Base-by-base conservation (phyloP, 2,329 filamentous ascomycete genomes). In the Fusarium sp. region DNA sequence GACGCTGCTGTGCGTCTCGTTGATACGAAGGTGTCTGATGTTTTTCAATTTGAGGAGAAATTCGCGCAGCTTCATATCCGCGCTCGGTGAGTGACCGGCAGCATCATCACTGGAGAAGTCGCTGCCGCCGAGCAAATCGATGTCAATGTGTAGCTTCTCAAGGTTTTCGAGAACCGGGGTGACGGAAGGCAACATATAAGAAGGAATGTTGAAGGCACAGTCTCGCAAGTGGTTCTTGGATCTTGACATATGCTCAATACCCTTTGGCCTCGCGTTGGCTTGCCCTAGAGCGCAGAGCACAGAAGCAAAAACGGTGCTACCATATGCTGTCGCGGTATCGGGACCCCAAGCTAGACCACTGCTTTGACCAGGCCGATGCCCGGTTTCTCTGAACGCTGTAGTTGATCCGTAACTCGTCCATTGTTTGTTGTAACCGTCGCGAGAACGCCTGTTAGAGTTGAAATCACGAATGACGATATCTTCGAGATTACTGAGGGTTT, bases 381-480 rank as follows among this genome's bases (percentile, higher is more conserved):
- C 78, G 0, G 81, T 83, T 52, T 83, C 76, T 18, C 62, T 55
- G 13, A 68, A 38, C 12, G 82, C 78, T 0, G 83, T 85, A 1
- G 74, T 74, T 20, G 80, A 77, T 4, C 88, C 87, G 69, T 89
- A 90, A 74, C 87, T 88, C 10, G 76, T 79, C 89, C 89, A 91
- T 2, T 71, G 58, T 0, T 69, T 73, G 15, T 62, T 20, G 1
- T 32, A 48, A 3, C 80, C 80, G 49, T 91, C 89, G 5, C 89
- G 84, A 15, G 73, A 74, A 8, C 88, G 85, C 12, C 76, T 82
- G 1, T 7, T 24, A 0, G 85, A 85, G 72, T 85, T 80, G 77
- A 87, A 90, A 73, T 91, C 87, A 20, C 90, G 85, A 25, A 92
- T 79, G 25, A 87, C 86, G 16, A 92, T 76, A 0, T 83, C 86